phyloP scores from a whole-genome alignment of 2,329 filamentous ascomycete species.

The Colletotrichum agaves region DNA sequence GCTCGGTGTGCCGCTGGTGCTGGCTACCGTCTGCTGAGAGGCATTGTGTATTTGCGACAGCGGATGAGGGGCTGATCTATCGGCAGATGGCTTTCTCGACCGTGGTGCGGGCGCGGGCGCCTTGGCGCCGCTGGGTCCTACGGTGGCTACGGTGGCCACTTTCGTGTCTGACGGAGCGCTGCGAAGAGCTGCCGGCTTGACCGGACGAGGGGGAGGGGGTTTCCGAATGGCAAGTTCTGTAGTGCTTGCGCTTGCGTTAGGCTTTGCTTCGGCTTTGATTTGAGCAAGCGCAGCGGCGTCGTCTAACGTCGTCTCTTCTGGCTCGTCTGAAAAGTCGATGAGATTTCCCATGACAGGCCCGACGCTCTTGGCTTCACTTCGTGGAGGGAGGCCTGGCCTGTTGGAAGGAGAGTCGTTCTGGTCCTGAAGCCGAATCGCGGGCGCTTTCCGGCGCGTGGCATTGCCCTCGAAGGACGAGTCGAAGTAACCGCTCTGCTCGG shows the following conservation, averaged over 20 bases:
- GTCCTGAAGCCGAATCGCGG: conserved; percentile 38
- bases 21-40: conserved; percentile 46
- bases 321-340: conserved; percentile 70
- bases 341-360: conserved; percentile 65
- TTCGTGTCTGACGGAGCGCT: conserved; percentile 51
- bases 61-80: conserved; percentile 48
- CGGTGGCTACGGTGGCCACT: conserved; percentile 24
- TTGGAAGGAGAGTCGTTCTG: conserved; percentile 38
- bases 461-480: conserved; percentile 63
- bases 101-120: conserved; percentile 48
- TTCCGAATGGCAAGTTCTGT: conserved; percentile 45
- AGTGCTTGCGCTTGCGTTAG: conserved; percentile 41
- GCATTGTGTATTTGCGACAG: conserved; percentile 55
- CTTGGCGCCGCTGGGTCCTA: conserved; percentile 3
- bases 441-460: conserved; percentile 41
- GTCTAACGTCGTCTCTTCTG: conserved; percentile 50
- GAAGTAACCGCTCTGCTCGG: conserved; percentile 79
- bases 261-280: conserved; percentile 40
- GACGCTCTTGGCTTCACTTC: conserved; percentile 42
- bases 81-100: conserved; percentile 47
- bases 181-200: conserved; percentile 67
- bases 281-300: conserved; percentile 48
- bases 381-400: conserved; percentile 49
- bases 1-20: conserved; percentile 35
- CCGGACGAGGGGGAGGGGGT: conserved; percentile 57